These are phyloP conservation scores for Glomus cerebriforme DNA, from an alignment of 192 early-diverging fungal species.

Conservation along the genomic window DNA sequence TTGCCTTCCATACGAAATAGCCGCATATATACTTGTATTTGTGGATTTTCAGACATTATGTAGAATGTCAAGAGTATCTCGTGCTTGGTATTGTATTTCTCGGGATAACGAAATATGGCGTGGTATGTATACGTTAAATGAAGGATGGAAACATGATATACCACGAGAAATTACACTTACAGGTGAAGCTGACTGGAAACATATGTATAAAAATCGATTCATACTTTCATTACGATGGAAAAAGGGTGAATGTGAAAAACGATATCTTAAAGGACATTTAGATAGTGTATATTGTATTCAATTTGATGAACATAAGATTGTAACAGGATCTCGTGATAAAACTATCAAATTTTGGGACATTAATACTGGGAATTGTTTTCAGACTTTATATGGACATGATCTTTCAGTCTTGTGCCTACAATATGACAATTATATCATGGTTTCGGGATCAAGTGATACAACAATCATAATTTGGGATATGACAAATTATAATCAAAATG, in stretches of 20 bases:
- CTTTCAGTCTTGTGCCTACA: slow-evolving; percentile 80
- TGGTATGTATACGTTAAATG: slow-evolving; percentile 55
- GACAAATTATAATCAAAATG: slow-evolving; percentile 30
- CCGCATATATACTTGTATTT: slow-evolving; percentile 64
- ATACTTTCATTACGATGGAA: slow-evolving; percentile 64
- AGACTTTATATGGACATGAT: slow-evolving; percentile 68
- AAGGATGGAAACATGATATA: slow-evolving; percentile 53
- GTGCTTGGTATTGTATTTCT: slow-evolving; percentile 66
- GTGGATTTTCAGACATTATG: slow-evolving; percentile 63
- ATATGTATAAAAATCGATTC: slow-evolving; percentile 68
- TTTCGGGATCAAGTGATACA: slow-evolving; percentile 86
- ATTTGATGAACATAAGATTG: slow-evolving; percentile 69
- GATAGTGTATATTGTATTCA: slow-evolving; percentile 94
- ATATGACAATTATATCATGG: slow-evolving; percentile 69
- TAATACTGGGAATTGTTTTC: slow-evolving; percentile 51
- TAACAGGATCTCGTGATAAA: slow-evolving; percentile 78
- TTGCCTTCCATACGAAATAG: slow-evolving; percentile 74
- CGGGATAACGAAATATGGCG: slow-evolving; percentile 78
- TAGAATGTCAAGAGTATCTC: slow-evolving; percentile 62
- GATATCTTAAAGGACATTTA: slow-evolving; percentile 72
- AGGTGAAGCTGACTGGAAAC: slow-evolving; percentile 62
- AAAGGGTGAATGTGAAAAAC: slow-evolving; percentile 43
- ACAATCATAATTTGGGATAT: slow-evolving; percentile 88
- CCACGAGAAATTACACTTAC: slow-evolving; percentile 2
- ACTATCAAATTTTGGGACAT: slow-evolving; percentile 86